phyloP scores from a whole-genome alignment of 140 eudicot genomes.

The Anethum foeniculum region DNA sequence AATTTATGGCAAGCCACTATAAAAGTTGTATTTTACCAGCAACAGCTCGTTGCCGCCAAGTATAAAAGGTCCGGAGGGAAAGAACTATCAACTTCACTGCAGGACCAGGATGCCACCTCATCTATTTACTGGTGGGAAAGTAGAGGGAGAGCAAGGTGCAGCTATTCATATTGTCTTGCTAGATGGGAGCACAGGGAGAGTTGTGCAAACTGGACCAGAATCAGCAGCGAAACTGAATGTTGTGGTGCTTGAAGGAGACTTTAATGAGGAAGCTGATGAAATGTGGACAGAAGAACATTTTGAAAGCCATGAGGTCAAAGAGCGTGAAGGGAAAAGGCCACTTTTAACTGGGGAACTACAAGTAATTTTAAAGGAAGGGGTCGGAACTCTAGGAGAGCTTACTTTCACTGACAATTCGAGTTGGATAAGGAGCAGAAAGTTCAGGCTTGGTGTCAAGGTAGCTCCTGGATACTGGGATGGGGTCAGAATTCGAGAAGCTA shows the following conservation, averaged over 20 bases:
- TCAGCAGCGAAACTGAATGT: constrained; percentile 46
- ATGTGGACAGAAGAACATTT: constrained; percentile 43
- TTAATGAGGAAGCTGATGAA: constrained; percentile 38
- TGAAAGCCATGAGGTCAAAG: constrained; percentile 61
- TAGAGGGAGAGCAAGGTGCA: constrained; percentile 64
- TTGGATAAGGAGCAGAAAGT: constrained; percentile 61
- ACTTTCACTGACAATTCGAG: constrained; percentile 55
- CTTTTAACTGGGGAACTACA: constrained; percentile 55
- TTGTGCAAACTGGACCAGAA: constrained; percentile 45
- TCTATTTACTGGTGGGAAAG: constrained; percentile 61
- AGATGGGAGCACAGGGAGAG: constrained; percentile 45
- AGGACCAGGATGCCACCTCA: constrained; percentile 60
- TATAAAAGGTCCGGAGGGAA: constrained; percentile 44
- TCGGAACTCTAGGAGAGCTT: constrained; percentile 57
- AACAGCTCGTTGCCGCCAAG: constrained; percentile 50
- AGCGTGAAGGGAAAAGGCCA: constrained; percentile 61
- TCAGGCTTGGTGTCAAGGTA: constrained; percentile 53
- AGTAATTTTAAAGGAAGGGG: constrained; percentile 48
- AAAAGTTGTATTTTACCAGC: constrained; percentile 6
- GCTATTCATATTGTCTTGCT: constrained; percentile 43
- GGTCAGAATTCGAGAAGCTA: constrained; percentile 50
- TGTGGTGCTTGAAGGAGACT: constrained; percentile 59
- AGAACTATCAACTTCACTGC: constrained; percentile 38
- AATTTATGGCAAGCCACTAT: neutral
- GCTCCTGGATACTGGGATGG: constrained; percentile 51